A percentile compares a stretch with the other conserved stretches of the same genome.
Conservation (phyloP, 805 yeast genomes). For the Wickerhamomyces tratensis region DNA sequence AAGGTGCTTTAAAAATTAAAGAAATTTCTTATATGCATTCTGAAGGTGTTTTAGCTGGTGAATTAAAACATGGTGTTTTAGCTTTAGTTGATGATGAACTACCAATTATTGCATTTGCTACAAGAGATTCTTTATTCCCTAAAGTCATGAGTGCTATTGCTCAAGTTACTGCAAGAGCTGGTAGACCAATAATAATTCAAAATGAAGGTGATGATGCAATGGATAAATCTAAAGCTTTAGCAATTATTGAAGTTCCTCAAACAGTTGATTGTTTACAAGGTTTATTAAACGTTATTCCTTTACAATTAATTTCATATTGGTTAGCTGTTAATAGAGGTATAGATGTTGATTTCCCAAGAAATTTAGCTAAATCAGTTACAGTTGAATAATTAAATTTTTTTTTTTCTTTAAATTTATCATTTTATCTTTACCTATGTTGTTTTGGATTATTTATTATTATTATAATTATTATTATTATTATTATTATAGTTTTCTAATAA, state of each 20-base stretch:
- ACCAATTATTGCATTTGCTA: constrained; percentile 94
- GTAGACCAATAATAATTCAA: constrained; percentile 90
- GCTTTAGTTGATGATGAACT: constrained; percentile 91
- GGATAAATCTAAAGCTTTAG: constrained; percentile 44
- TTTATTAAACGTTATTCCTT: constrained; percentile 82
- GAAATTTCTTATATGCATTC: constrained; percentile 99
- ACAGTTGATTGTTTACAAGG: constrained; percentile 99
- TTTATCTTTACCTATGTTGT: too few relatives aligned
- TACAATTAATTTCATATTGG: constrained; percentile 96
- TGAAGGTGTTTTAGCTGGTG: constrained; percentile 99
- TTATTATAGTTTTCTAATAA: too few relatives aligned
- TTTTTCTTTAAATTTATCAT: too few relatives aligned
- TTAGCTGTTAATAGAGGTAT: constrained; percentile 90
- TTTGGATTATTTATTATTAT: too few relatives aligned
- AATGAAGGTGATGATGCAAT: constrained; percentile 69
- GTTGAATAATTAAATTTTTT: constrained; percentile 51
- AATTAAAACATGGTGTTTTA: constrained; percentile 94
- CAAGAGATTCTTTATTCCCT: constrained; percentile 93
- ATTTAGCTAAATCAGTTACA: constrained; percentile 96
- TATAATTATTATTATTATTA: too few relatives aligned
- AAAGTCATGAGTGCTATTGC: constrained; percentile 92
- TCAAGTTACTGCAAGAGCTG: constrained; percentile 95
- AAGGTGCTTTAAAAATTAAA: constrained; percentile 96
- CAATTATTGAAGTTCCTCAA: constrained; percentile 81
- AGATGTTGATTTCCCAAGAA: constrained; percentile 98